Evolutionary conservation across 1,139 yeast species (phyloP), one percentile per base, ranked within the genome.

Genomic region (Pichia sp.): DNA sequence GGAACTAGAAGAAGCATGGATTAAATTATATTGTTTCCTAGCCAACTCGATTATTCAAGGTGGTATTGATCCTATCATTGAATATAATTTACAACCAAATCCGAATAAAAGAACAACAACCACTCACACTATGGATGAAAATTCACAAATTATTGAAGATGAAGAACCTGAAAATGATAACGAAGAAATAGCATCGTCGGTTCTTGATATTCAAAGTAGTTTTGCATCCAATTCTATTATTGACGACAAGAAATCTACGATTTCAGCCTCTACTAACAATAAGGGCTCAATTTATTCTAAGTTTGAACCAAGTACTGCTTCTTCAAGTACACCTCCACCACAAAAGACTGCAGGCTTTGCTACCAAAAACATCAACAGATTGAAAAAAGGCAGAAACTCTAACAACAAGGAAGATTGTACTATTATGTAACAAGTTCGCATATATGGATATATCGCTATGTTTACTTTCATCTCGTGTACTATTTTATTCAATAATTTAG

Each of bases 1-100:
- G 37, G 78, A 74, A 49, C 62, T 75, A 45, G 81, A 76, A 56
- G 73, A 80, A 49, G 77, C 84, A 46, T 85, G 95, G 95, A 79
- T 84, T 52, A 79, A 83, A 53, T 61, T 76, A 44, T 76, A 75
- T 59, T 62, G 75, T 52, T 77, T 71, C 57, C 63, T 86, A 52
- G 83, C 94, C 40, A 85, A 85, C 46, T 60, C 66, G 5, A 63
- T 63, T 38, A 46, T 63, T n/a, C 66, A 62, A 49, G 65, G 65
- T 33, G 67, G 66, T 40, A 51, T 61, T 36, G 67, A 63, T 43
- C 66, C 67, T 3, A 42, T 56, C 2, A 54, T 63, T 40, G 56
- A 53, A 38, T 62, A 60, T 38, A 57, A 50, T 36, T 39, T 39
- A n/a, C 45, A 48, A 34, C 46, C 44, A 32, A 34, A 43, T 29